These are phyloP conservation scores for Zygosaccharomyces bisporus DNA, from an alignment of 805 yeast species.

Conservation along the genomic window DNA sequence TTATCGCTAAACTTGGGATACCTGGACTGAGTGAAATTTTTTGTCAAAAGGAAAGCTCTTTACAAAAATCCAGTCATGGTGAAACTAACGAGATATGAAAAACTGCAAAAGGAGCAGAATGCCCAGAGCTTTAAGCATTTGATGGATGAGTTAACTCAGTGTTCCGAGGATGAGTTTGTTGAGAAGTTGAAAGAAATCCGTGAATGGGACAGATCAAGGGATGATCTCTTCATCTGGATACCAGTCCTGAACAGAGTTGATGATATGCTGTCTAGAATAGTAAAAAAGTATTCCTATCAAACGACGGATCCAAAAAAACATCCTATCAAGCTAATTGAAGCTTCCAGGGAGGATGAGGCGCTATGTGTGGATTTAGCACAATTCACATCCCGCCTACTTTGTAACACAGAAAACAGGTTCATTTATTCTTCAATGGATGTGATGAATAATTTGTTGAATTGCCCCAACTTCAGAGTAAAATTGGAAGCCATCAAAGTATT, in stretches of 20 bases:
- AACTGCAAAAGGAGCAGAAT: conserved; percentile 31
- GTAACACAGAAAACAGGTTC: conserved; percentile 63
- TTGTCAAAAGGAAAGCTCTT: neutral
- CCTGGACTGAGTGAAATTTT: neutral
- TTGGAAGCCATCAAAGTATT: conserved; percentile 59
- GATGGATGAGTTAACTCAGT: conserved; percentile 38
- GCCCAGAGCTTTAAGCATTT: conserved; percentile 35
- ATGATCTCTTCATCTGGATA: conserved; percentile 73
- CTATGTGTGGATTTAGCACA: conserved; percentile 50
- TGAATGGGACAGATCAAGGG: conserved; percentile 60
- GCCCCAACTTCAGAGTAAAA: conserved; percentile 57
- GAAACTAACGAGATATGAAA: conserved; percentile 31
- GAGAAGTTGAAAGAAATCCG: conserved; percentile 37
- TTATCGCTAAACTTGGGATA: neutral
- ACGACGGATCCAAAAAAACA: conserved; percentile 41
- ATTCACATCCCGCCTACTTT: conserved; percentile 61
- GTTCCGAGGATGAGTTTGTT: conserved; percentile 42
- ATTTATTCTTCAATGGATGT: conserved; percentile 65
- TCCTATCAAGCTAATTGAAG: conserved; percentile 44
- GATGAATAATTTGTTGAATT: conserved; percentile 53
- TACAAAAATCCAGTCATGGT: conserved; percentile 21
- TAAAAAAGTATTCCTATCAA: conserved; percentile 45
- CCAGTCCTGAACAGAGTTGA: conserved; percentile 74
- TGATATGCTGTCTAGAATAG: conserved; percentile 50
- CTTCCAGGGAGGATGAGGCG: conserved; percentile 45